phyloP scores from a whole-genome alignment of 805 yeast genomes.

The Jamesozyma piceae region DNA sequence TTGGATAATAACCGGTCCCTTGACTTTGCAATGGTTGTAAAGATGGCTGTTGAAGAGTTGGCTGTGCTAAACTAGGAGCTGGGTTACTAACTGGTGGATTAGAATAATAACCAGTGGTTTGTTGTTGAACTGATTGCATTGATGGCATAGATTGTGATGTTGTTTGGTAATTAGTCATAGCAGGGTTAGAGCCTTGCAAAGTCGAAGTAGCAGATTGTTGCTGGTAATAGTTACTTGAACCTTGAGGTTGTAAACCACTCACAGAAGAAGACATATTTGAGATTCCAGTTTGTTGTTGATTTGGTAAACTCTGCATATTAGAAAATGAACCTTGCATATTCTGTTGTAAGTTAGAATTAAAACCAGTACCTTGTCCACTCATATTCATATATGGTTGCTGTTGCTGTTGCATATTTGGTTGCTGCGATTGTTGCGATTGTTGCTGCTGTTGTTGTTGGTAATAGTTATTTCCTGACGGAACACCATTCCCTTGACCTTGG shows the following conservation, averaged over 20 bases:
- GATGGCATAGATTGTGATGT: no score
- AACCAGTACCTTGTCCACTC: slow-evolving; percentile 6
- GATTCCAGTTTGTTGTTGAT: slow-evolving; percentile 8
- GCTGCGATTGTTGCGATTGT: no score
- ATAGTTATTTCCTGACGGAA: slow-evolving; percentile 4
- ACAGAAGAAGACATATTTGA: not conserved
- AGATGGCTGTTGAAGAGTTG: not conserved
- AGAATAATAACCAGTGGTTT: slow-evolving; percentile 28
- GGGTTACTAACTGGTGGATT: slow-evolving; percentile 9
- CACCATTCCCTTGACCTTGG: slow-evolving; percentile 6
- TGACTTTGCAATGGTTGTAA: slow-evolving; percentile 30
- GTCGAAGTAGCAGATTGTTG: slow-evolving; percentile 6
- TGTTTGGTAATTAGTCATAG: slow-evolving; percentile 11
- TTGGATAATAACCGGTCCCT: slow-evolving; percentile 34
- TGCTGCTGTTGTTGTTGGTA: slow-evolving; percentile 23
- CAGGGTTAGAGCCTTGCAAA: slow-evolving; percentile 1
- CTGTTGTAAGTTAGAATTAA: slow-evolving; percentile 2
- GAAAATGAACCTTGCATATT: not conserved
- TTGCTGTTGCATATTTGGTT: slow-evolving; percentile 7
- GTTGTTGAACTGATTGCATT: slow-evolving; percentile 19
- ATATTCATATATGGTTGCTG: slow-evolving; percentile 9
- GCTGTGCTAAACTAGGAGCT: slow-evolving; percentile 19
- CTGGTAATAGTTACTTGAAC: slow-evolving; percentile 3
- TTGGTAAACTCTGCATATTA: slow-evolving; percentile 11
- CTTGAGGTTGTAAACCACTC: not conserved